Evolutionary conservation across 495 filamentous ascomycete genomes (phyloP).

Genomic region (Patellaria atrata): DNA sequence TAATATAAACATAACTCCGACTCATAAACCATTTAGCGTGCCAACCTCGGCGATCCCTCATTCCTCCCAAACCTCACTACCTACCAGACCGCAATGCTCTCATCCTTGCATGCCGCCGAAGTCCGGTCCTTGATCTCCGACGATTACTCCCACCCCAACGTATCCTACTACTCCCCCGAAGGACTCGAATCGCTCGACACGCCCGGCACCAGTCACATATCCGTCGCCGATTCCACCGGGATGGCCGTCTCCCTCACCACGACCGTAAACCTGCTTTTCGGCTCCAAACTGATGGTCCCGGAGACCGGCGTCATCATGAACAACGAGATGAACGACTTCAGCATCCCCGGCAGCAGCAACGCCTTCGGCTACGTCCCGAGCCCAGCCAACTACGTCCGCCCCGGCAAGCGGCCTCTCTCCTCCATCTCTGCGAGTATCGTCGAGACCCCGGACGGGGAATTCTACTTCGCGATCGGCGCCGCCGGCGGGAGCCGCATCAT

Average conservation of each 20-base stretch:
- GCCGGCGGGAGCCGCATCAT: conserved; percentile 86
- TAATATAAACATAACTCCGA: not conserved
- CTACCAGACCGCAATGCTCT: conserved; percentile 55
- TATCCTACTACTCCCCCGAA: conserved; percentile 54
- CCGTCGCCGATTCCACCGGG: conserved; percentile 51
- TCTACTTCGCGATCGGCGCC: conserved; percentile 59
- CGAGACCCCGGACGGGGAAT: conserved; percentile 39
- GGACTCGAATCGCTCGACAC: conserved; percentile 47
- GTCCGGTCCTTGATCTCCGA: conserved; percentile 59
- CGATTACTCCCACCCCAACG: conserved; percentile 45
- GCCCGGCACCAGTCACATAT: conserved; percentile 65
- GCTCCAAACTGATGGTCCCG: conserved; percentile 60
- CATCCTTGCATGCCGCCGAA: conserved; percentile 36
- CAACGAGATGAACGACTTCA: conserved; percentile 85
- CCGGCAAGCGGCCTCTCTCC: conserved; percentile 67
- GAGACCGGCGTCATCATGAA: conserved; percentile 82
- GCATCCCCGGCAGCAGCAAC: conserved; percentile 60
- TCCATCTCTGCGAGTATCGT: conserved; percentile 69
- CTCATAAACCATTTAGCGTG: conserved; percentile 30
- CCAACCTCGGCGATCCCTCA: conserved; percentile 60
- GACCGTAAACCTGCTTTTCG: conserved; percentile 78
- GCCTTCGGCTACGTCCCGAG: conserved; percentile 72
- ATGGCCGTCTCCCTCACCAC: conserved; percentile 61
- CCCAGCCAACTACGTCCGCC: conserved; percentile 64
- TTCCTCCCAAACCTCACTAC: conserved; percentile 50